These are phyloP conservation scores for Lodderomyces pseudojiufengensis DNA, from an alignment of 1,139 yeast species.

Conservation along the genomic window DNA sequence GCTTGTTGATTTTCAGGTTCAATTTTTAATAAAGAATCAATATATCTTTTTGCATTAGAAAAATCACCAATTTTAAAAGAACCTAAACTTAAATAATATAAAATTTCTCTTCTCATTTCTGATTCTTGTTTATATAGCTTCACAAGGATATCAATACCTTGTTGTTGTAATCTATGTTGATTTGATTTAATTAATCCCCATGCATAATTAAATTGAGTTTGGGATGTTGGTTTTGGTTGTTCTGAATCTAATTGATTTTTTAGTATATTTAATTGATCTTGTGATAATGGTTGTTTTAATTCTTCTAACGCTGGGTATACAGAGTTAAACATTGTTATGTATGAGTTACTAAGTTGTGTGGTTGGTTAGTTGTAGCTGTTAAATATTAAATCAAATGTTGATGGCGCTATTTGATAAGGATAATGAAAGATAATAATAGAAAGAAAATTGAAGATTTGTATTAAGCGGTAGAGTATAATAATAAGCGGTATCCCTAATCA, in stretches of 20 bases:
- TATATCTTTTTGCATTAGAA: conserved; percentile 78
- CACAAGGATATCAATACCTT: conserved; percentile 75
- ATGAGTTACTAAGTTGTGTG: not conserved
- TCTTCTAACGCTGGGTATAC: conserved; percentile 43
- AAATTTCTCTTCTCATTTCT: conserved; percentile 79
- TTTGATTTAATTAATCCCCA: conserved; percentile 89
- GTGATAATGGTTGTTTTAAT: conserved; percentile 56
- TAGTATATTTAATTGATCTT: conserved; percentile 70
- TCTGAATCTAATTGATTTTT: conserved; percentile 78
- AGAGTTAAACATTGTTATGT: conserved; percentile 13
- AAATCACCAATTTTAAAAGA: conserved; percentile 87
- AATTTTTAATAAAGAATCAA: conserved; percentile 67
- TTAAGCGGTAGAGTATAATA: too few species aligned
- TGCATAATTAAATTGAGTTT: conserved; percentile 87
- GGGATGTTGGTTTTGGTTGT: conserved; percentile 74
- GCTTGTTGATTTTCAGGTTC: conserved; percentile 89
- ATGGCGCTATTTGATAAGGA: too few species aligned
- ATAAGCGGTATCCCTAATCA: too few species aligned
- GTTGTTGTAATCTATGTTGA: conserved; percentile 58
- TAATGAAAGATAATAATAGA: too few species aligned
- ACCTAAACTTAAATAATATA: conserved; percentile 85
- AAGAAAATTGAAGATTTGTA: too few species aligned
- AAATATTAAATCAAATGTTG: too few species aligned
- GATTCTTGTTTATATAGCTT: conserved; percentile 76
- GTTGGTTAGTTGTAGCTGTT: conserved; percentile 3